phyloP scores from a whole-genome alignment of 106 monocot genomes.

The Allium fistulosum region DNA sequence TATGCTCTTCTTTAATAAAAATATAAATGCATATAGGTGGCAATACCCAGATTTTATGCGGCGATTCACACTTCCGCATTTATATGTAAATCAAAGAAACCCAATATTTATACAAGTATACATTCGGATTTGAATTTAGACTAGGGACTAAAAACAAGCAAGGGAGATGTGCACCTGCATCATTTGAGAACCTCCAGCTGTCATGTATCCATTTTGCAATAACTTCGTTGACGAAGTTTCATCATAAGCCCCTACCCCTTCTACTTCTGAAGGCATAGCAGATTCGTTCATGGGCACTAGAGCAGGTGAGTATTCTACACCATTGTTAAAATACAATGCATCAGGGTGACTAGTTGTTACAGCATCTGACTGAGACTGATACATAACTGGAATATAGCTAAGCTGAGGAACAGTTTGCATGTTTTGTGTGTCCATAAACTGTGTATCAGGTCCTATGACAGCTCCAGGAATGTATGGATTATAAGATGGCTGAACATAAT shows the following conservation, averaged over 20 bases:
- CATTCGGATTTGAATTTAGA: no score
- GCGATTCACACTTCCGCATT: no score
- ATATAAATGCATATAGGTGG: no score
- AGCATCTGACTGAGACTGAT: conserved; percentile 5
- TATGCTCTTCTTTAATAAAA: no score
- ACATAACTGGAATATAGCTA: conserved; percentile 14
- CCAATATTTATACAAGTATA: no score
- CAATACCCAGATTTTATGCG: no score
- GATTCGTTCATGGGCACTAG: conserved; percentile 22
- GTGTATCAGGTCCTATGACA: conserved; percentile 26
- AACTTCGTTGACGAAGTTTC: conserved; percentile 4
- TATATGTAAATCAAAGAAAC: no score
- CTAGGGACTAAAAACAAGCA: no score
- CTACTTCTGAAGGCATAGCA: conserved; percentile 7
- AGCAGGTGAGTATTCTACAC: conserved; percentile 18
- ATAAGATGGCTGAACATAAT: conserved; percentile 47
- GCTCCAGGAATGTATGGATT: conserved; percentile 43
- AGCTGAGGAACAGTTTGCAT: conserved; percentile 16
- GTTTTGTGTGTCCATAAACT: conserved; percentile 33
- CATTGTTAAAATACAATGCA: conserved; percentile 6
- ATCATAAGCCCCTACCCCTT: conserved; percentile 6
- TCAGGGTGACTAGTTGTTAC: neutral
- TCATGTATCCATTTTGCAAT: neutral
- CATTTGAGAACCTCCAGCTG: conserved; percentile 2
- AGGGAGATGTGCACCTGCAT: conserved; percentile 1